Base-by-base conservation (phyloP, 805 yeast species). In the Lipomyces kockii region DNA sequence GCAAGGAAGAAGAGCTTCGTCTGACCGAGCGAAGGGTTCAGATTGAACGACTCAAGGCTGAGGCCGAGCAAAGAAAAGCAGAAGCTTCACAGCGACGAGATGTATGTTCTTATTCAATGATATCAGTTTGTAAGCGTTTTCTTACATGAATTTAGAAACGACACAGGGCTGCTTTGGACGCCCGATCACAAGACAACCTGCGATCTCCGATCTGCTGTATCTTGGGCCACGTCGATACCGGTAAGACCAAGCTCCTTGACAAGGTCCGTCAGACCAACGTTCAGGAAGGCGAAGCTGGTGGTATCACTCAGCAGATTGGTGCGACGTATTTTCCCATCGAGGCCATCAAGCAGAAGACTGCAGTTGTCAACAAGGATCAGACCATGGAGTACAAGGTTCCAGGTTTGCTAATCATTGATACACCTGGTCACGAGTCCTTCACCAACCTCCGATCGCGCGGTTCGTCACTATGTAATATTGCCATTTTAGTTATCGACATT, bases 251-350 rank as follows among this genome's bases (percentile, higher is more conserved):
- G 79, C 86, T 95, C 72, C 85, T 95, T 79, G 99, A 95, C 79
- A 95, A 95, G 81, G 89, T 95, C 74, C 94, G 99, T 83, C 98
- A 94, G 83, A 95, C 98, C 54, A 95, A 95, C 77, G 99, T 95
- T 69, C 99, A 95, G 83, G 99, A 98, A 79, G 99, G 99, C 78
- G 99, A 95, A 83, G 99, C 99, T 64, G 99, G 99, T 84, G 99
- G 99, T 84, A 95, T 95, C 79, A 95, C 99, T 72, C 99, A 95
- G 85, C 99, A 95, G 82, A 95, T 95, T 78, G 99, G 99, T 87
- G 99, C 99, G 65, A 95, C 99, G 27, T 95, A 95, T 80, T 95
- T 95, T 91, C 99, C 99, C 69, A 92, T 95, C 73, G 96, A 90
- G 37, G 92, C 98, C 55, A 91, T 95, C 76, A 88, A 89, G 80